Percentiles rank a stretch among this genome's conserved stretches.
Evolutionary conservation across 2,329 filamentous ascomycete species (phyloP).

Genomic region (Zymoseptoria ardabiliae): DNA sequence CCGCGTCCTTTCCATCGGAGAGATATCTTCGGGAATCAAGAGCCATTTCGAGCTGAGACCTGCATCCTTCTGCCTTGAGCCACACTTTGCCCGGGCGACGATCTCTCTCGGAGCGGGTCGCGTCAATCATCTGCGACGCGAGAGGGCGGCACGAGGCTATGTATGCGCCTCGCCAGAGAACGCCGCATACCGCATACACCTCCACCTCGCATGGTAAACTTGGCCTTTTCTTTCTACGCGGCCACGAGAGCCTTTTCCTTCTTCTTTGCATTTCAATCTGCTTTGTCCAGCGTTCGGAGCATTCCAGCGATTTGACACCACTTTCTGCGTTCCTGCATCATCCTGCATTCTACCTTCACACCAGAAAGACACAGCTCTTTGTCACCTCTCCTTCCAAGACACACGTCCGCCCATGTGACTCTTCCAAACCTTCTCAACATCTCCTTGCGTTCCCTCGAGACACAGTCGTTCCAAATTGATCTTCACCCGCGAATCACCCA

Average conservation of each 20-base stretch:
- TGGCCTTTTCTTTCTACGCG: not conserved
- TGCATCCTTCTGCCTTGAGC: not conserved
- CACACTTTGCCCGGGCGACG: not conserved
- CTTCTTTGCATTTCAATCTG: not conserved
- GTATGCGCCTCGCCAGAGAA: not conserved
- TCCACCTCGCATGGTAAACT: not conserved
- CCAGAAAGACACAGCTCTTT: constrained; percentile 4
- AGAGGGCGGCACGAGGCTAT: not conserved
- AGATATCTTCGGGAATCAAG: not conserved
- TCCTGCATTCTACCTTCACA: constrained; percentile 6
- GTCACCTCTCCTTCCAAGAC: constrained; percentile 13
- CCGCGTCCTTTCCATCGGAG: not conserved
- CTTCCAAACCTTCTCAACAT: constrained; percentile 1
- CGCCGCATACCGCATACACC: not conserved
- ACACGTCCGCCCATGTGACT: constrained; percentile 13
- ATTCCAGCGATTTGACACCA: not conserved
- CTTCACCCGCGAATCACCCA: not conserved
- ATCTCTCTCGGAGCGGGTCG: not conserved
- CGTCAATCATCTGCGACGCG: not conserved
- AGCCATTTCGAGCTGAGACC: not conserved
- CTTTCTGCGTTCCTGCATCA: constrained; percentile 2
- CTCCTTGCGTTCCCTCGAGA: constrained; percentile 3
- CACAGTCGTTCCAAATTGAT: constrained; percentile 3
- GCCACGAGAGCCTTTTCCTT: not conserved
- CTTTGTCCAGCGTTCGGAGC: not conserved